Conservation (phyloP, 305 asterid species). For the Fraxinus xanthoxyloides region DNA sequence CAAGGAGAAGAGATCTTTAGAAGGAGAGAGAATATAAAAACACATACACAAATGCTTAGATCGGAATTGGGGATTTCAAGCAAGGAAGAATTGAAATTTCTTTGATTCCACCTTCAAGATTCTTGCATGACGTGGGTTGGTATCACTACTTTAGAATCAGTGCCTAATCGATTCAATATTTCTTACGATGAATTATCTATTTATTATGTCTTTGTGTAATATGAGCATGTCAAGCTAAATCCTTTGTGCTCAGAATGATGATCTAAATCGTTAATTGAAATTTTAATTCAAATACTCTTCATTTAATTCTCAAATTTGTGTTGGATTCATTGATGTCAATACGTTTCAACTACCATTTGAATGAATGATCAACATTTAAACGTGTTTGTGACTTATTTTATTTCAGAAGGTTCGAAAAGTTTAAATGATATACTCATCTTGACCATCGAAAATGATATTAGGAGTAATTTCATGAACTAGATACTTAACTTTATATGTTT, state of each 20-base stretch:
- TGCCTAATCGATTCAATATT: no score
- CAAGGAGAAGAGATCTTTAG: not conserved
- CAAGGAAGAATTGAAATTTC: not conserved
- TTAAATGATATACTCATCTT: not conserved
- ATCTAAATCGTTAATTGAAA: not conserved
- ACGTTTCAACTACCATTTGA: not conserved
- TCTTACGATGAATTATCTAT: not conserved
- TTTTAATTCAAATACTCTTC: not conserved
- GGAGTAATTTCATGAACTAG: not conserved
- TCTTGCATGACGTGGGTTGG: no score
- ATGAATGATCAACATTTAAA: not conserved
- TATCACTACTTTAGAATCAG: not conserved
- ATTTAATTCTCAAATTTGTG: not conserved
- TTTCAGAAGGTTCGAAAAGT: not conserved
- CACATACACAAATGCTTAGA: not conserved
- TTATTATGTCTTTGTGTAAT: not conserved
- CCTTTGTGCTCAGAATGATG: not conserved
- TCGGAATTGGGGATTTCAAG: not conserved
- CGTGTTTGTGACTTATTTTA: no score
- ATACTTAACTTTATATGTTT: no score
- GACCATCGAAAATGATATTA: not conserved
- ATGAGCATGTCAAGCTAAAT: not conserved
- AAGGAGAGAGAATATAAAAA: not conserved
- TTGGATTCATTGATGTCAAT: not conserved
- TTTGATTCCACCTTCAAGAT: not conserved